Evolutionary conservation across 2,329 filamentous ascomycete species (phyloP).

Genomic region (Epichloe uncinata): DNA sequence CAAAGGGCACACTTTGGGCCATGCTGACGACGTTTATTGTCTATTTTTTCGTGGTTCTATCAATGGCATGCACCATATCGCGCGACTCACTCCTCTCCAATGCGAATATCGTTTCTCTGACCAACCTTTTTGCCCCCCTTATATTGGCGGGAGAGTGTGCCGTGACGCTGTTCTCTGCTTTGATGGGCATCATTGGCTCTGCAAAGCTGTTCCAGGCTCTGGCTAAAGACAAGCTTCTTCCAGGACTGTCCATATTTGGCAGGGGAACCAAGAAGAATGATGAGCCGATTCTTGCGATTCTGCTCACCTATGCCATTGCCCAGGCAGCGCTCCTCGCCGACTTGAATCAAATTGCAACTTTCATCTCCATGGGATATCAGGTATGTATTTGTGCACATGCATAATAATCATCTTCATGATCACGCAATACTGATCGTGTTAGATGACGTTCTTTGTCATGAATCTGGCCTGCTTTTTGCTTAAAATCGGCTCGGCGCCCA

Average conservation of each 20-base stretch:
- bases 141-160: constrained; percentile 74
- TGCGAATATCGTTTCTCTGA: constrained; percentile 67
- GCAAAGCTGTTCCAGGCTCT: constrained; percentile 77
- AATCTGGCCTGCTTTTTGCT: constrained; percentile 79
- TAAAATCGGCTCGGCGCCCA: constrained; percentile 77
- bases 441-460: constrained; percentile 83
- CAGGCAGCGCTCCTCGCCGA: constrained; percentile 72
- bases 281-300: constrained; percentile 62
- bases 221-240: constrained; percentile 64
- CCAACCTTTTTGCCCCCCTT: constrained; percentile 62
- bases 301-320: constrained; percentile 61
- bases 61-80: constrained; percentile 65
- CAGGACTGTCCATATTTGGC: constrained; percentile 60
- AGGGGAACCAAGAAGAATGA: constrained; percentile 59
- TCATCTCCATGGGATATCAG: constrained; percentile 83
- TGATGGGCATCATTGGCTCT: constrained; percentile 79
- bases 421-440: not conserved
- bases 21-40: constrained; percentile 62
- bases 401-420: too few relatives aligned
- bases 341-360: constrained; percentile 77
- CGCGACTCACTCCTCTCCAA: constrained; percentile 60
- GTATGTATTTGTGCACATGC: constrained; percentile 20
- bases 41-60: constrained; percentile 64
- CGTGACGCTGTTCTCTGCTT: constrained; percentile 68
- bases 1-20: constrained; percentile 69